Evolutionary conservation across 148 eudicot genomes (phyloP).

Genomic region (Vaccinium myrtillus): DNA sequence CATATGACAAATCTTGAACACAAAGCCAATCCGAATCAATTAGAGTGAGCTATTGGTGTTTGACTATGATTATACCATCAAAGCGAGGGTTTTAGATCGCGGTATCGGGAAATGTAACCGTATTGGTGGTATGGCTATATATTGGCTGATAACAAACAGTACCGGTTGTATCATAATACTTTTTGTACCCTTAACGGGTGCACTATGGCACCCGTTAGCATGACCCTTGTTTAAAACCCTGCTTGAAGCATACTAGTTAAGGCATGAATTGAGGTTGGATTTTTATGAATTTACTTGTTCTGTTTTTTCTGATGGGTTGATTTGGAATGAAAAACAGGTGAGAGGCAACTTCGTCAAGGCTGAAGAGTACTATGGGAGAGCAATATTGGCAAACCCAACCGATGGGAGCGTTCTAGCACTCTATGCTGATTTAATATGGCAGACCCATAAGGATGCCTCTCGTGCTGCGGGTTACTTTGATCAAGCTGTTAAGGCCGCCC

Average conservation of each 20-base stretch:
- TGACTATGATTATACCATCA: neutral
- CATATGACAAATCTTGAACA: neutral
- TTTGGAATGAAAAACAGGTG: constrained; percentile 25
- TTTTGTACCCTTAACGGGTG: too few species aligned
- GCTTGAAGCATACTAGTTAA: too few species aligned
- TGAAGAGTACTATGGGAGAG: constrained; percentile 44
- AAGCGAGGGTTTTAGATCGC: too few species aligned
- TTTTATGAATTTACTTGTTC: neutral
- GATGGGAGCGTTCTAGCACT: constrained; percentile 42
- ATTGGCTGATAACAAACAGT: too few species aligned
- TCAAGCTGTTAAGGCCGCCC: constrained; percentile 47
- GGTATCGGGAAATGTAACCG: too few species aligned
- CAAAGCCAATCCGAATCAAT: too few species aligned
- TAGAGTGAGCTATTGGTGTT: too few species aligned
- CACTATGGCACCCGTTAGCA: too few species aligned
- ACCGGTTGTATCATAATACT: too few species aligned
- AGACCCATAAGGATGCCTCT: constrained; percentile 35
- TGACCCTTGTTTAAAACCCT: too few species aligned
- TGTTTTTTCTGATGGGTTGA: neutral
- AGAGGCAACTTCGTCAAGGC: constrained; percentile 34
- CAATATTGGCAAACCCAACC: constrained; percentile 37
- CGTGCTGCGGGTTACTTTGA: constrained; percentile 42
- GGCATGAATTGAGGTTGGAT: neutral
- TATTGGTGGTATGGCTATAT: too few species aligned
- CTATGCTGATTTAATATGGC: constrained; percentile 50